phyloP scores from a whole-genome alignment of 1,284 basidiomycete species.

The Paramarasmius palmivorus region DNA sequence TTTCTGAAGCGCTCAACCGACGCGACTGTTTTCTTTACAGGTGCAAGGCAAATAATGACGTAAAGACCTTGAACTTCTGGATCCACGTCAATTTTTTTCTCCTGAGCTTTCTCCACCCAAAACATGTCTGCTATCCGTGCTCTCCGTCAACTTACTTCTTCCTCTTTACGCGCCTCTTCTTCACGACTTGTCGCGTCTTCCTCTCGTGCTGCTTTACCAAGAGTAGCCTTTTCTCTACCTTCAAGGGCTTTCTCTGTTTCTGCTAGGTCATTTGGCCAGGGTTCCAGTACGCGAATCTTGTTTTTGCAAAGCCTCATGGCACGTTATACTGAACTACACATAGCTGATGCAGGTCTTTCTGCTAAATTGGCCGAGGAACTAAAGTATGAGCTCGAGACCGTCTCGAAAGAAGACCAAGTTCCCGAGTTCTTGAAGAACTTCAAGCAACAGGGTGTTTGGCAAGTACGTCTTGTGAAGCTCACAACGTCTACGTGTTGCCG shows the following conservation, averaged over 20 bases:
- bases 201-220: slow-evolving; percentile 13
- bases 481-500: not conserved
- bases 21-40: too few relatives aligned
- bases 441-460: slow-evolving; percentile 77
- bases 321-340: not conserved
- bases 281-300: slow-evolving; percentile 52
- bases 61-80: too few relatives aligned
- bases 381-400: slow-evolving; percentile 80
- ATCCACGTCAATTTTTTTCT: too few relatives aligned
- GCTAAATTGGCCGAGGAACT: slow-evolving; percentile 84
- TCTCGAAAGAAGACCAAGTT: slow-evolving; percentile 35
- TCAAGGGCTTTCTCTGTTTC: slow-evolving; percentile 59
- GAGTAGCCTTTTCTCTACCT: slow-evolving; percentile 13
- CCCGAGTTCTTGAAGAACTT: slow-evolving; percentile 85
- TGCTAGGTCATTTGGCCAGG: slow-evolving; percentile 54
- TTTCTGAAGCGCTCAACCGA: too few relatives aligned
- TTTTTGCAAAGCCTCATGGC: slow-evolving; percentile 9
- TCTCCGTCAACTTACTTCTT: slow-evolving; percentile 39
- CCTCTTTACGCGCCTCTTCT: slow-evolving; percentile 23
- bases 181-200: slow-evolving; percentile 16
- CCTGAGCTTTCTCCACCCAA: slow-evolving; percentile 1
- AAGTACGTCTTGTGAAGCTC: slow-evolving; percentile 39
- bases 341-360: slow-evolving; percentile 75
- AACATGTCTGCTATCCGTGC: slow-evolving; percentile 44
- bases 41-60: too few relatives aligned